phyloP scores from a whole-genome alignment of 805 yeast species.

The Yarrowia divulgata region DNA sequence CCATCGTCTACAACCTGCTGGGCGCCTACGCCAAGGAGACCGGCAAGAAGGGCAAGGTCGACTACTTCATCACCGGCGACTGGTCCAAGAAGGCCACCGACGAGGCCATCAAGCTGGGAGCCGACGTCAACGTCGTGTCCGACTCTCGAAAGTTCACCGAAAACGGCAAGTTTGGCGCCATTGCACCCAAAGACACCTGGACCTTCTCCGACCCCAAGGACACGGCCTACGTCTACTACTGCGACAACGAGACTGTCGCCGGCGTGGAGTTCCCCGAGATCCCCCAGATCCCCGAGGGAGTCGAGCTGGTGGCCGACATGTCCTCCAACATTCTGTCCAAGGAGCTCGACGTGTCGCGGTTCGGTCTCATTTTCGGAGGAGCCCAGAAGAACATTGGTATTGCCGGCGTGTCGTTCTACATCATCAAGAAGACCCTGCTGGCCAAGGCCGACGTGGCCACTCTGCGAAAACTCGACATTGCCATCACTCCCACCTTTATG shows the following conservation, averaged over 20 bases:
- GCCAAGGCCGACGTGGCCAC: conserved; percentile 65
- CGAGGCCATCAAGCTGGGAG: conserved; percentile 85
- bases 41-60: conserved; percentile 79
- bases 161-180: conserved; percentile 65
- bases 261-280: conserved; percentile 83
- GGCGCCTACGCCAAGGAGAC: conserved; percentile 76
- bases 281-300: conserved; percentile 65
- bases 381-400: conserved; percentile 98
- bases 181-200: conserved; percentile 76
- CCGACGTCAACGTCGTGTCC: conserved; percentile 71
- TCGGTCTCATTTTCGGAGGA: conserved; percentile 93
- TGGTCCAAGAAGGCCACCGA: conserved; percentile 92
- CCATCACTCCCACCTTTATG: conserved; percentile 86
- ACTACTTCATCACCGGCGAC: conserved; percentile 88
- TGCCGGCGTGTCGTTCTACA: conserved; percentile 93
- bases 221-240: conserved; percentile 84
- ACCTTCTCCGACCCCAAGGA: conserved; percentile 61
- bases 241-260: conserved; percentile 97
- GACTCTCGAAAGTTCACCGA: conserved; percentile 57
- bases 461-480: conserved; percentile 65
- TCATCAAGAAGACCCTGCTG: conserved; percentile 80
- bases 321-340: conserved; percentile 91
- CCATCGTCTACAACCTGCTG: conserved; percentile 80
- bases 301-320: conserved; percentile 91
- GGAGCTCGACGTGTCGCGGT: conserved; percentile 78